phyloP scores from a whole-genome alignment of 2,329 filamentous ascomycete species.

The Clonostachys byssicola region DNA sequence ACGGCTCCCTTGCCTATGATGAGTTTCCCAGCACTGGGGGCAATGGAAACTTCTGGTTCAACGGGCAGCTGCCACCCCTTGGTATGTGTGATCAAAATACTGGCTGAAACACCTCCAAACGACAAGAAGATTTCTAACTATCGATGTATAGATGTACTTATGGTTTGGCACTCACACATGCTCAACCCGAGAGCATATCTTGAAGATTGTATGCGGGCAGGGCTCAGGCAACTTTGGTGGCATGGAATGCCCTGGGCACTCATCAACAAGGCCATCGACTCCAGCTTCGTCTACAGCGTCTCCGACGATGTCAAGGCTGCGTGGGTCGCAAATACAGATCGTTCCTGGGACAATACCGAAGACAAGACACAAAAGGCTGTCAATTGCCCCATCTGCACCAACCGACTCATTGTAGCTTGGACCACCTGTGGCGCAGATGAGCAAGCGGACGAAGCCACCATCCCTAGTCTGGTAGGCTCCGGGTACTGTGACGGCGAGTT shows the following conservation, averaged over 20 bases:
- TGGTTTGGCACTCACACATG: slow-evolving; percentile 79
- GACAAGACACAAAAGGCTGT: slow-evolving; percentile 44
- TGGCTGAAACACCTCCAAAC: too few species aligned
- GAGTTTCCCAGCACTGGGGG: too few species aligned
- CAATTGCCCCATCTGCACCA: slow-evolving; percentile 50
- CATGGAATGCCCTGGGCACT: slow-evolving; percentile 63
- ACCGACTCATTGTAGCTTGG: slow-evolving; percentile 47
- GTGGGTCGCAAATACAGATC: slow-evolving; percentile 45
- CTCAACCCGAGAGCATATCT: slow-evolving; percentile 70
- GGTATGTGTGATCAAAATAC: too few species aligned
- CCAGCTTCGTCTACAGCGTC: slow-evolving; percentile 51
- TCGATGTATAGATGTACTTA: slow-evolving; percentile 63
- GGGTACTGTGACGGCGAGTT: slow-evolving; percentile 60
- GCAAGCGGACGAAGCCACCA: slow-evolving; percentile 1
- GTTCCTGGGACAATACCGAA: slow-evolving; percentile 55
- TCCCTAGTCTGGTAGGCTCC: slow-evolving; percentile 24
- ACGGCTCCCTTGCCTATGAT: too few species aligned
- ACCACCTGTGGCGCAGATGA: slow-evolving; percentile 43
- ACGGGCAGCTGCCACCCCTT: too few species aligned
- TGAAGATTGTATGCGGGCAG: slow-evolving; percentile 65
- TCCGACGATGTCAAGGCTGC: slow-evolving; percentile 30
- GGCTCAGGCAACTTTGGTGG: slow-evolving; percentile 51
- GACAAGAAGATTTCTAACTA: too few species aligned
- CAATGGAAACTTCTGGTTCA: too few species aligned
- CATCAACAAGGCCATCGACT: slow-evolving; percentile 54